A percentile compares a stretch with the other conserved stretches of the same genome.
phyloP scores from a whole-genome alignment of 129 eudicot genomes.

The Arctium minus region DNA sequence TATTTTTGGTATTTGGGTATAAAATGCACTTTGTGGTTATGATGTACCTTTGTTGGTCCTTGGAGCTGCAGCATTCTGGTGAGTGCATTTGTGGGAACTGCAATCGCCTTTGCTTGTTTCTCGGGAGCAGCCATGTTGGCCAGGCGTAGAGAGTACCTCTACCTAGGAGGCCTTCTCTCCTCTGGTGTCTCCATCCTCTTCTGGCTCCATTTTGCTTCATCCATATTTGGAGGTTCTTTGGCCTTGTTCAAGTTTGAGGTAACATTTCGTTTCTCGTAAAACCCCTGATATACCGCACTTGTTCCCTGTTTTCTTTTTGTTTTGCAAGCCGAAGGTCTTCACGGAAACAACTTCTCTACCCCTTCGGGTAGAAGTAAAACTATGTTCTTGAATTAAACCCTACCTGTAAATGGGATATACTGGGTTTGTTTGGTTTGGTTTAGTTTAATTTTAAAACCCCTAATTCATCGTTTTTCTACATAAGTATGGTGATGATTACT shows the following conservation, averaged over 20 bases:
- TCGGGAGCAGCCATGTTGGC: slow-evolving; percentile 73
- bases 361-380: too few species aligned
- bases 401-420: neutral
- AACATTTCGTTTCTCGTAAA: neutral
- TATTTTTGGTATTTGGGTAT: neutral
- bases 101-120: slow-evolving; percentile 72
- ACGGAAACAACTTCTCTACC: too few species aligned
- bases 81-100: slow-evolving; percentile 67
- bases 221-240: slow-evolving; percentile 54
- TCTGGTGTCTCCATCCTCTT: slow-evolving; percentile 63
- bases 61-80: slow-evolving; percentile 50
- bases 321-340: neutral
- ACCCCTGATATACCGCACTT: neutral
- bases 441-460: neutral
- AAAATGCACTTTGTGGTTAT: neutral
- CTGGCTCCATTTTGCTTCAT: slow-evolving; percentile 69
- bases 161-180: slow-evolving; percentile 63
- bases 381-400: too few species aligned
- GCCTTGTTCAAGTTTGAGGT: slow-evolving; percentile 74
- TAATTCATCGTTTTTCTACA: neutral
- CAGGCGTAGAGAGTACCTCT: slow-evolving; percentile 61
- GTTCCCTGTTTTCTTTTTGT: neutral
- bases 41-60: neutral
- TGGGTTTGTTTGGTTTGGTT: neutral
- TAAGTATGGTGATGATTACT: neutral